Conservation (phyloP, 345 rosid genomes). For the Eucalyptus coolabah region DNA sequence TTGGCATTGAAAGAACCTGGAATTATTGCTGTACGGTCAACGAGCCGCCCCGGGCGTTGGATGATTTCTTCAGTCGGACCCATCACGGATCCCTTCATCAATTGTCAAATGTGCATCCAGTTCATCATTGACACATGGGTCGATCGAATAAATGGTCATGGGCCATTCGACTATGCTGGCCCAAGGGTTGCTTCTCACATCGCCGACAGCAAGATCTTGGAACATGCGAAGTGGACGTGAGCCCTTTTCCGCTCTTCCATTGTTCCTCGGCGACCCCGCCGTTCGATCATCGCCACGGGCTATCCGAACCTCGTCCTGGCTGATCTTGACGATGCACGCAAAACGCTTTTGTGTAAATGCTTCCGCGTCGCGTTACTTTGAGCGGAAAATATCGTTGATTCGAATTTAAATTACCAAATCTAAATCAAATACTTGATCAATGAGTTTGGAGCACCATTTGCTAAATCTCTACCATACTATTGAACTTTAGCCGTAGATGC, state of each 20-base stretch:
- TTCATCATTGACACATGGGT: neutral
- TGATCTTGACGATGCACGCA: accelerated
- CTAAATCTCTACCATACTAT: neutral
- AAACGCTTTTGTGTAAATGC: neutral
- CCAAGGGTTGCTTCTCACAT: neutral
- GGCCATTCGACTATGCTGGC: neutral
- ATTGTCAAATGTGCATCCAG: neutral
- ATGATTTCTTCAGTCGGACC: neutral
- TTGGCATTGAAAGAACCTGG: neutral
- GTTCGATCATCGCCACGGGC: neutral
- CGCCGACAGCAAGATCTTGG: neutral
- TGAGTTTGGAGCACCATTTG: neutral
- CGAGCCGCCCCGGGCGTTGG: neutral
- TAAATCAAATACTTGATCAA: neutral
- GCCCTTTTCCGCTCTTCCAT: neutral
- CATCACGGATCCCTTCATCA: neutral
- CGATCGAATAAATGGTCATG: neutral
- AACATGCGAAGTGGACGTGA: neutral
- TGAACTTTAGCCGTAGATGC: neutral
- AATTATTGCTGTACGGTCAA: neutral
- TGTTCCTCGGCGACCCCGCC: neutral
- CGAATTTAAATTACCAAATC: neutral
- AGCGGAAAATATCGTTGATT: neutral
- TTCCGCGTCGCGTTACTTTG: neutral
- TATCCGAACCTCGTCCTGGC: neutral